Conservation (phyloP, 345 rosid species). For the Citrus reticulata region DNA sequence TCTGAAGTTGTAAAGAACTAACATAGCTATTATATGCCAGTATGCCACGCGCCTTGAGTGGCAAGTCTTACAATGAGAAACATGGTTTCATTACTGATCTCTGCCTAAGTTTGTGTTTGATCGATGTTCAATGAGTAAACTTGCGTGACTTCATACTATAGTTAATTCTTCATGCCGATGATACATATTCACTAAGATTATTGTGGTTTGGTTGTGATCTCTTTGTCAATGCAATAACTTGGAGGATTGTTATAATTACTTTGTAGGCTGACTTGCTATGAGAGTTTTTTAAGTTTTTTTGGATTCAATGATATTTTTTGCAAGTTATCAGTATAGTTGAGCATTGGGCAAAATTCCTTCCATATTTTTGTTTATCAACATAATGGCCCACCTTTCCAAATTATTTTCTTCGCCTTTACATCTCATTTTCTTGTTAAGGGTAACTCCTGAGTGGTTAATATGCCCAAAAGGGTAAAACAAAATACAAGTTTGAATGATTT, state of each 20-base stretch:
- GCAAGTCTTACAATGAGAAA: background rate
- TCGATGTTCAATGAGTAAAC: background rate
- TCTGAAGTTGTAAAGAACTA: constrained; percentile 1
- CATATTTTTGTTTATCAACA: background rate
- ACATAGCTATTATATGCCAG: background rate
- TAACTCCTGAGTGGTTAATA: too few species aligned
- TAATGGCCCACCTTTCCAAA: background rate
- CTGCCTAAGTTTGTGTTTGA: background rate
- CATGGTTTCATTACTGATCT: background rate
- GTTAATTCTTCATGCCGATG: background rate
- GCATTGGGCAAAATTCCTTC: background rate
- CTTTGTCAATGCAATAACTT: background rate
- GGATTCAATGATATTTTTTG: background rate
- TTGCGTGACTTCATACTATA: background rate
- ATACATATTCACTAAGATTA: background rate
- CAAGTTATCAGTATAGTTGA: background rate
- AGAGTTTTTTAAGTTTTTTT: background rate
- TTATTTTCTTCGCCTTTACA: too few species aligned
- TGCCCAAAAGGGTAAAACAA: too few species aligned
- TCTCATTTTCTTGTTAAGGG: too few species aligned
- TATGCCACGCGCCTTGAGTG: background rate
- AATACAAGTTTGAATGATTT: too few species aligned
- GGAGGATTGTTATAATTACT: background rate
- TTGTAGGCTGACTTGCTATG: background rate
- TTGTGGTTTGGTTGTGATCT: background rate